phyloP scores from a whole-genome alignment of 805 yeast species.

The Saccharomycopsis malanga region DNA sequence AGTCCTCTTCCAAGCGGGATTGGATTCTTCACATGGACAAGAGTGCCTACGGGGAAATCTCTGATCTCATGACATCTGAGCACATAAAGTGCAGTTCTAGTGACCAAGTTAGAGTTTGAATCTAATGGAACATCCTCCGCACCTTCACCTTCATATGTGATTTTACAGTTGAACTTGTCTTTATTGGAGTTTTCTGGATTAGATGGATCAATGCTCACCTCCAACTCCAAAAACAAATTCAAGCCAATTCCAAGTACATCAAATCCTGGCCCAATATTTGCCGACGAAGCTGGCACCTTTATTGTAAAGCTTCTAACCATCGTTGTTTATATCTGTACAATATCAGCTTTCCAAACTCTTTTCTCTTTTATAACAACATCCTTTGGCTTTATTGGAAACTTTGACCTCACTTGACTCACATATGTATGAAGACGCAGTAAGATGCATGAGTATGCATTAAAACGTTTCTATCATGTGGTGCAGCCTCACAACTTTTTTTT shows the following conservation, averaged over 20 bases:
- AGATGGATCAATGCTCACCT: conserved; percentile 55
- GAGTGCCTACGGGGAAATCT: conserved; percentile 78
- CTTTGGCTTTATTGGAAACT: background rate
- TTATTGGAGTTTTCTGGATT: conserved; percentile 38
- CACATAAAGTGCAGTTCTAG: conserved; percentile 88
- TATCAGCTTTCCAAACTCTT: too few species aligned
- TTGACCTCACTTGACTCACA: too few species aligned
- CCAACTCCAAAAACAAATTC: conserved; percentile 61
- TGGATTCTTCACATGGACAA: conserved; percentile 75
- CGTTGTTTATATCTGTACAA: conserved; percentile 1
- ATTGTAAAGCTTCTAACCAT: conserved; percentile 43
- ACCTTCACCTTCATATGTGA: conserved; percentile 76
- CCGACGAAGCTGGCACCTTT: conserved; percentile 92
- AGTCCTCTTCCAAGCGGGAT: conserved; percentile 95
- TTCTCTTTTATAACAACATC: background rate
- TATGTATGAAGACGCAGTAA: too few species aligned
- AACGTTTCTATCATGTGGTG: too few species aligned
- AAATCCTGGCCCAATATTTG: conserved; percentile 97
- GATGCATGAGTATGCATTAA: too few species aligned
- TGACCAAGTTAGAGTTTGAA: conserved; percentile 77
- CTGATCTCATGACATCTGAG: conserved; percentile 73
- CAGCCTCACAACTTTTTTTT: too few species aligned
- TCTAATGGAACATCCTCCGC: conserved; percentile 70
- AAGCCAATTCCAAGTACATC: conserved; percentile 94
- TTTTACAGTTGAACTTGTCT: conserved; percentile 62